These are phyloP conservation scores for Bolboschoenus planiculmis DNA, from an alignment of 176 grass and related monocot species.

Conservation along the genomic window DNA sequence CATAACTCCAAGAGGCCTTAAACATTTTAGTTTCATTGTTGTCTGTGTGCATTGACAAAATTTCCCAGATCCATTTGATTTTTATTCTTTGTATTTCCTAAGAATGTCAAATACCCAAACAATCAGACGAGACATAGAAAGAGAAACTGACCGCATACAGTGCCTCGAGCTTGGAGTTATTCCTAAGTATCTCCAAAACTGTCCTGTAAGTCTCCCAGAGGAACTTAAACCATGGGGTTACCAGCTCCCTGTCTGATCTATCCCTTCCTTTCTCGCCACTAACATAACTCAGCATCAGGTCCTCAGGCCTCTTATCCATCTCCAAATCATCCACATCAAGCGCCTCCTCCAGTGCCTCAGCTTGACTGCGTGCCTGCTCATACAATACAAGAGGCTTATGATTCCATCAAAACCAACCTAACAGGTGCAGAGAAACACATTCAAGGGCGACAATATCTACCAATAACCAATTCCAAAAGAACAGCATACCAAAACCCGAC, in stretches of 20 bases:
- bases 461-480: not conserved
- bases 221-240: constrained; percentile 98
- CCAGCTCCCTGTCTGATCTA: constrained; percentile 77
- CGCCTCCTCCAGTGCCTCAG: constrained; percentile 79
- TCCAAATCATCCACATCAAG: constrained; percentile 96
- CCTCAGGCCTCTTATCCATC: constrained; percentile 89
- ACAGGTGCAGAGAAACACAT: not conserved
- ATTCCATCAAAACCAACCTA: not conserved
- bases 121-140: not conserved
- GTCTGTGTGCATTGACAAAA: not conserved
- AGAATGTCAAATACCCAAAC: constrained; percentile 1
- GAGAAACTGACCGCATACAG: constrained; percentile 74
- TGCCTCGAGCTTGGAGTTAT: constrained; percentile 94
- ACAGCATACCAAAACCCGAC: not conserved
- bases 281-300: constrained; percentile 92
- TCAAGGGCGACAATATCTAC: not conserved
- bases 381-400: not conserved
- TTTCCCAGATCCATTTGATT: not conserved
- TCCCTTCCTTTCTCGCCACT: constrained; percentile 97
- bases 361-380: constrained; percentile 48
- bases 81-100: not conserved
- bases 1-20: not conserved
- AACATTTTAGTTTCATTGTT: not conserved
- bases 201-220: constrained; percentile 97
- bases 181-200: constrained; percentile 82